A percentile compares a stretch with the other conserved stretches of the same genome.
Evolutionary conservation across 1,284 basidiomycete species (phyloP).

Genomic region (Neolentinus lepideus): DNA sequence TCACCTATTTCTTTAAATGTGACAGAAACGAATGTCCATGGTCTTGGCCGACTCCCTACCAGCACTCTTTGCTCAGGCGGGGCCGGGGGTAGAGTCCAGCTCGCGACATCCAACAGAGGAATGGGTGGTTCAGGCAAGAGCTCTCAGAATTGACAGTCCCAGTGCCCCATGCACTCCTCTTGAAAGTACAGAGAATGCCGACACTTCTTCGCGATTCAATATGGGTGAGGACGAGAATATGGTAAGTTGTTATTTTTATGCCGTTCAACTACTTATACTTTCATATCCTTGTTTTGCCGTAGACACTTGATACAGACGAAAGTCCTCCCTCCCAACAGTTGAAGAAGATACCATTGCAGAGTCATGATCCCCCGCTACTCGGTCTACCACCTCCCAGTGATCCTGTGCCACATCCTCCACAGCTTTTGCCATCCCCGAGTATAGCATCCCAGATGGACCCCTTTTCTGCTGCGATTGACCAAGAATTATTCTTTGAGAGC

Average conservation of each 20-base stretch:
- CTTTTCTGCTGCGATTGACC: too few species aligned
- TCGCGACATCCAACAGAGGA: conserved; percentile 41
- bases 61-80: conserved; percentile 15
- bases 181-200: neutral
- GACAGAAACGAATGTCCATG: conserved; percentile 50
- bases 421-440: neutral
- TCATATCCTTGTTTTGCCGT: too few species aligned
- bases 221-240: neutral
- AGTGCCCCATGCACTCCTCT: neutral
- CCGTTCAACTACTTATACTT: neutral
- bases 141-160: conserved; percentile 51
- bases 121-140: conserved; percentile 59
- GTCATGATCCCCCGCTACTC: neutral
- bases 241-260: neutral
- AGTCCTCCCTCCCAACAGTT: neutral
- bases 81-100: neutral
- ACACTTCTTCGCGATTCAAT: neutral
- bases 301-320: neutral
- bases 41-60: conserved; percentile 22
- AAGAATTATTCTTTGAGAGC: neutral
- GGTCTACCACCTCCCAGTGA: neutral
- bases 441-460: neutral
- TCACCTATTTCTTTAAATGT: neutral
- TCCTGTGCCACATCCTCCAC: neutral
- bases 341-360: neutral